Conservation (phyloP, 257 asterid species). For the Gentiana dahurica region DNA sequence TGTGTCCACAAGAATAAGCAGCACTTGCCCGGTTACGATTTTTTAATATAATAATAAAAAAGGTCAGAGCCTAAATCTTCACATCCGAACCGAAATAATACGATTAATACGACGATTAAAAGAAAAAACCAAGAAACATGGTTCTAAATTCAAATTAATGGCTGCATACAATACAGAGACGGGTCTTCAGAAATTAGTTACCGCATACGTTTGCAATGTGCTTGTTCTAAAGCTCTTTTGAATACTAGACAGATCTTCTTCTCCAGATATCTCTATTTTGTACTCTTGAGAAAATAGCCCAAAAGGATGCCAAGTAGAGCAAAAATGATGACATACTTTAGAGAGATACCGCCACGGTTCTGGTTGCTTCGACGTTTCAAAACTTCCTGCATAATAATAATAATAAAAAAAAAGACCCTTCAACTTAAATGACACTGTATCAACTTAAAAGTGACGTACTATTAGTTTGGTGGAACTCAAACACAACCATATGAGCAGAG, state of each 20-base stretch:
- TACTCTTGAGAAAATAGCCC: constrained; percentile 74
- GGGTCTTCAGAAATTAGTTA: constrained; percentile 21
- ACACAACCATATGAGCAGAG: too few relatives aligned
- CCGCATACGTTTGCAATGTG: constrained; percentile 23
- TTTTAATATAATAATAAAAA: too few relatives aligned
- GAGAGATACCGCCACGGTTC: constrained; percentile 50
- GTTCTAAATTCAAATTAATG: constrained; percentile 34
- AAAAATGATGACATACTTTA: constrained; percentile 49
- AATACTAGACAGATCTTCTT: constrained; percentile 14
- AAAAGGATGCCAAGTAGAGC: constrained; percentile 65
- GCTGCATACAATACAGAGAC: constrained; percentile 33
- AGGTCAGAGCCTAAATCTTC: too few relatives aligned
- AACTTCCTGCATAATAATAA: constrained; percentile 37
- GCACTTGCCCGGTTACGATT: too few relatives aligned
- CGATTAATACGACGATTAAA: too few relatives aligned
- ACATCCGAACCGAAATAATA: too few relatives aligned
- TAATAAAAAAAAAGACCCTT: too few relatives aligned
- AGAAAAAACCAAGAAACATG: constrained; percentile 6
- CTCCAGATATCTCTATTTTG: constrained; percentile 18
- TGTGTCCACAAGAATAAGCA: too few relatives aligned
- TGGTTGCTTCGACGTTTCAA: constrained; percentile 57
- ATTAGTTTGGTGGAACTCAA: too few relatives aligned
- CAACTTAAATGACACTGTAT: too few relatives aligned
- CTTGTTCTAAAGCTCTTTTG: constrained; percentile 15
- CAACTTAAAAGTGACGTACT: too few relatives aligned